A percentile compares a stretch with the other conserved stretches of the same genome.
Conservation (phyloP, 805 yeast species). For the Wickerhamiella musiphila region DNA sequence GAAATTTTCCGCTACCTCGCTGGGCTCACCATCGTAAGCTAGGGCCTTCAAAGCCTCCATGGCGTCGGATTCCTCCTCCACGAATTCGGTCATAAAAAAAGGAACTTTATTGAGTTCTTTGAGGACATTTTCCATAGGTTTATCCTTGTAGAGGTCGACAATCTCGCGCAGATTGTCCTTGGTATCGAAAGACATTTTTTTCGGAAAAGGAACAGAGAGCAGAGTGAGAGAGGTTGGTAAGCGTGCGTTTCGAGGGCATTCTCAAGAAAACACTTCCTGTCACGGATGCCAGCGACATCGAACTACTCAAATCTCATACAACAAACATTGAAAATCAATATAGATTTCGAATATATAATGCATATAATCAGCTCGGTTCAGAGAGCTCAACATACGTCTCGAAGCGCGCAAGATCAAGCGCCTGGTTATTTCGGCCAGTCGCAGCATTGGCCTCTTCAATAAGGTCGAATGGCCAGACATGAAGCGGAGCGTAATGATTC, state of each 20-base stretch:
- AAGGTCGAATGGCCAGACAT: slow-evolving; percentile 35
- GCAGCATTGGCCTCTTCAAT: slow-evolving; percentile 39
- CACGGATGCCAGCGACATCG: too few relatives aligned
- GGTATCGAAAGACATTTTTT: too few relatives aligned
- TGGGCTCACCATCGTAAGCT: slow-evolving; percentile 91
- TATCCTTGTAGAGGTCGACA: slow-evolving; percentile 26
- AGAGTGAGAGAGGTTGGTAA: too few relatives aligned
- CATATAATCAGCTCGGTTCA: not conserved
- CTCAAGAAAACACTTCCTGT: too few relatives aligned
- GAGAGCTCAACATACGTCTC: slow-evolving; percentile 30
- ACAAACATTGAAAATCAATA: too few relatives aligned
- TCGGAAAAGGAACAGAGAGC: too few relatives aligned
- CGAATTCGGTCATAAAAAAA: slow-evolving; percentile 84
- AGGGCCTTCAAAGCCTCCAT: slow-evolving; percentile 81
- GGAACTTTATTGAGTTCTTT: slow-evolving; percentile 70
- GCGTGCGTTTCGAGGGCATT: too few relatives aligned
- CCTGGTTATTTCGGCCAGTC: slow-evolving; percentile 33
- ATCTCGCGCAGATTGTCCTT: slow-evolving; percentile 12
- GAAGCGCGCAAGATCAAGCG: slow-evolving; percentile 36
- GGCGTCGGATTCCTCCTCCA: slow-evolving; percentile 41
- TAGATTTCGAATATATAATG: too few relatives aligned
- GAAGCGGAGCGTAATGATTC: slow-evolving; percentile 22
- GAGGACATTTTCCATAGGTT: slow-evolving; percentile 59
- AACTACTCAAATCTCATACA: too few relatives aligned
- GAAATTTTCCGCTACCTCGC: slow-evolving; percentile 77